Base-by-base conservation (phyloP, 2,329 filamentous ascomycete species). In the Trichophyton verrucosum region DNA sequence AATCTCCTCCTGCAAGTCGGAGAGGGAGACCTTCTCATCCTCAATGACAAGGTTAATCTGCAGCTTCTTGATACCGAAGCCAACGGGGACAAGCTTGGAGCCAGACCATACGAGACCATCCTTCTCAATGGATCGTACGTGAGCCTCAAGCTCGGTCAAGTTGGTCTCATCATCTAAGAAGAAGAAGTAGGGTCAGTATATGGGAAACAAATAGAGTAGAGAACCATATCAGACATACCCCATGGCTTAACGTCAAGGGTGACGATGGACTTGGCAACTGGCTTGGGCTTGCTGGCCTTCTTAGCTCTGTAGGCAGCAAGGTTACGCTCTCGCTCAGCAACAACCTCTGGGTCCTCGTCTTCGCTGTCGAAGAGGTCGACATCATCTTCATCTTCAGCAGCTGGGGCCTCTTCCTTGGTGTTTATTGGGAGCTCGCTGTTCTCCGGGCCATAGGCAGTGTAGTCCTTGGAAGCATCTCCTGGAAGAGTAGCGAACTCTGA, bases 1-100 rank as follows among this genome's bases (percentile, higher is more conserved):
- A 71, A 97, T 95, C 81, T 88, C 72, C 74, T 89, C 85, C 82
- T 96, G 85, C 68, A 99, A 86, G 65, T 96, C 92, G 69, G 87
- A 84, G 66, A 89, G 76, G 68, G 89, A 91, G 74, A 99, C 77
- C 85, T 96, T 96, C 68, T 97, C 92, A 75, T 99, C 94, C 82
- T 97, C 94, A 67, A 97, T 81, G 70, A 97, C 91, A 69, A 97
- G 79, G 86, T 89, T 97, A 82, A 99, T 95, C 84, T 97, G 92
- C 66, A 99, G 86, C 85, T 97, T 97, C 84, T 89, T 94, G 82
- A 99, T 95, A 82, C 94, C 94, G 83, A 89, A 99, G 72, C 91
- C 92, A 71, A 99, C 86, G 67, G 91, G 77, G 59, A 95, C 86
- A 67, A 96, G 81, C 82, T 94, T 89, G 76, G 88, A 91, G 66